Evolutionary conservation across 305 asterid species (phyloP), one percentile per base, ranked within the genome.

Genomic region (Rubia occidens): DNA sequence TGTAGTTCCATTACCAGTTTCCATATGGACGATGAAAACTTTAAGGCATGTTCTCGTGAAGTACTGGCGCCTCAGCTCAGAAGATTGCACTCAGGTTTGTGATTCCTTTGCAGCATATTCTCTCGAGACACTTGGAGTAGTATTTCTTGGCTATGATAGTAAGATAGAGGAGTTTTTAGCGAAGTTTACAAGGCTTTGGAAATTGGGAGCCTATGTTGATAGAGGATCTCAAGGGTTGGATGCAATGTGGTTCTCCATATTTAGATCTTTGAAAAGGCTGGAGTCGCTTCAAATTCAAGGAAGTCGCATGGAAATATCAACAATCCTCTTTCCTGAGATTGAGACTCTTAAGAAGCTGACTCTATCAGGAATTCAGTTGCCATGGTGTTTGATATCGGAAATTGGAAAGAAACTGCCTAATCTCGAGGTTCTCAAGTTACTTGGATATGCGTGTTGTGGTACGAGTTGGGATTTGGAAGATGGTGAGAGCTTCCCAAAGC

Each of bases 291-390:
- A 13, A 24, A 24, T 60, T 11, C 0, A 32, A 24, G 32, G 32
- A 55, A 17, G 7, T 18, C 10, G 24, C 60, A 55, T 55, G 43
- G 4, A 9, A 13, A 1, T 29, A 0, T 5, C 44, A 61, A 15
- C 24, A 29, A 4, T 60, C 21, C 13, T 15, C 24, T 15, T 60
- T 35, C 44, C 66, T 29, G 26, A 8, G 61, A 55, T 59, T 11
- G 8, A 59, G 21, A 61, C 32, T 61, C 66, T 61, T 6, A 61
- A 35, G 66, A 61, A 32, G 66, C 39, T 61, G 66, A 29, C 45
- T 32, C 18, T 61, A 0, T 32, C 11, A 0, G 9, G 3, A 0
- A 11, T 35, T 0, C 1, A 32, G 15, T 4, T 60, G 17, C 44
- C 66, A 13, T 60, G 44, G 66, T 14, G 21, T 61, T n/a, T 14